Base-by-base conservation (phyloP, 805 yeast genomes). In the Alloascoidea africana region DNA sequence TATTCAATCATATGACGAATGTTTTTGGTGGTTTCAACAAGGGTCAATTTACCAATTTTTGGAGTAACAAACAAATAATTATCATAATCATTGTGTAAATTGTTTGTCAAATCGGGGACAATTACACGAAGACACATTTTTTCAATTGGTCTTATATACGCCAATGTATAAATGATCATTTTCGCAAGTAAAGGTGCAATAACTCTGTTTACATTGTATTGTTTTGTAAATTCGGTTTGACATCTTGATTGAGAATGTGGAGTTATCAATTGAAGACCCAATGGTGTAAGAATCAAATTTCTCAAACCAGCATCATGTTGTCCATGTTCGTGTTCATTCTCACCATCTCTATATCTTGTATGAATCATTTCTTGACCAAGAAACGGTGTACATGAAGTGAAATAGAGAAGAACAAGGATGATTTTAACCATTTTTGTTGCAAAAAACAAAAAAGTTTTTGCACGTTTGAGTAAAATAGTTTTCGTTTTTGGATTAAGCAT, bases 121-220 rank as follows among this genome's bases (percentile, higher is more conserved):
- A n/a, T n/a, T n/a, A n/a, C n/a, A n/a, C n/a, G n/a, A n/a, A n/a
- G n/a, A n/a, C n/a, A n/a, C n/a, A n/a, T n/a, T n/a, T n/a, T n/a
- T n/a, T 23, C 30, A 23, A 23, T 23, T 8, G 30, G 30, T 23
- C 30, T 8, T 8, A 23, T 23, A 23, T 23, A 23, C 8, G 30
- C 30, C n/a, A 23, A 23, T 23, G 30, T 23, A 23, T 23, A 23
- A n/a, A 23, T 23, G n/a, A 23, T 23, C 30, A 23, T 23, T 23
- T n/a, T 23, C 8, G 30, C 30, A 23, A 23, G 8, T 23, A 23
- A 23, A 23, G 30, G 30, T 8, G 30, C 13, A 23, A 23, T 23
- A n/a, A 23, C n/a, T 8, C 30, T 8, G n/a, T 23, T 23, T 23
- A n/a, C n/a, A n/a, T n/a, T n/a, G n/a, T n/a, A n/a, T 23, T 23